These are phyloP conservation scores for Pythium rhizo-oryzae DNA, from an alignment of 352 stramenopile species.

Conservation along the genomic window DNA sequence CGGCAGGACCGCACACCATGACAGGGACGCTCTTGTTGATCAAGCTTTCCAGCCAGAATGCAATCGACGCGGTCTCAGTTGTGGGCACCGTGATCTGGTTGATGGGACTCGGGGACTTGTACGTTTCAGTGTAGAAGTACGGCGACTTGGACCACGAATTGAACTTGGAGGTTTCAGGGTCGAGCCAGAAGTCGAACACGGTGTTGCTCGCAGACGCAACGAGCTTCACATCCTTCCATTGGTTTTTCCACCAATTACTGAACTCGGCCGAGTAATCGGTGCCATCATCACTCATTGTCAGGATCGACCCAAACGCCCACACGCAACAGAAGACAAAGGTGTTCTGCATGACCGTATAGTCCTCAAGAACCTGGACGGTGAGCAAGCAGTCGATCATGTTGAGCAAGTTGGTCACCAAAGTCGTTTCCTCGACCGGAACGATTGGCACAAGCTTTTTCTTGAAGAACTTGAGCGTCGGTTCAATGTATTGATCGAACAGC, in stretches of 20 bases:
- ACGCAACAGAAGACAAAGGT: constrained; percentile 96
- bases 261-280: constrained; percentile 95
- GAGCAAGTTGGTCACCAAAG: constrained; percentile 91
- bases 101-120: constrained; percentile 83
- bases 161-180: constrained; percentile 91
- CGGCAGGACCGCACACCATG: constrained; percentile 94
- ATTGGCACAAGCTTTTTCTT: constrained; percentile 92
- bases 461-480: constrained; percentile 93
- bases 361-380: constrained; percentile 74
- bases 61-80: constrained; percentile 94
- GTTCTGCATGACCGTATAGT: constrained; percentile 87
- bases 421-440: constrained; percentile 94
- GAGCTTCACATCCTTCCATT: constrained; percentile 97
- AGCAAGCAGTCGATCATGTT: constrained; percentile 95
- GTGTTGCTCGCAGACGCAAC: constrained; percentile 92
- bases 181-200: constrained; percentile 98
- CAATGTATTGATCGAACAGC: constrained; percentile 94
- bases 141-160: constrained; percentile 95
- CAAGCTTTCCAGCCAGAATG: constrained; percentile 95
- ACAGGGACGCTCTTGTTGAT: constrained; percentile 90
- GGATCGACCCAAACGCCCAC: constrained; percentile 94
- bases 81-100: constrained; percentile 94
- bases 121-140: constrained; percentile 93
- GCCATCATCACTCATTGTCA: constrained; percentile 93
- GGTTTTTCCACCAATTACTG: constrained; percentile 95